Evolutionary conservation across 768 basidiomycete genomes (phyloP), one percentile per base, ranked within the genome.

Genomic region (Tubosaeta brunneosetosa): DNA sequence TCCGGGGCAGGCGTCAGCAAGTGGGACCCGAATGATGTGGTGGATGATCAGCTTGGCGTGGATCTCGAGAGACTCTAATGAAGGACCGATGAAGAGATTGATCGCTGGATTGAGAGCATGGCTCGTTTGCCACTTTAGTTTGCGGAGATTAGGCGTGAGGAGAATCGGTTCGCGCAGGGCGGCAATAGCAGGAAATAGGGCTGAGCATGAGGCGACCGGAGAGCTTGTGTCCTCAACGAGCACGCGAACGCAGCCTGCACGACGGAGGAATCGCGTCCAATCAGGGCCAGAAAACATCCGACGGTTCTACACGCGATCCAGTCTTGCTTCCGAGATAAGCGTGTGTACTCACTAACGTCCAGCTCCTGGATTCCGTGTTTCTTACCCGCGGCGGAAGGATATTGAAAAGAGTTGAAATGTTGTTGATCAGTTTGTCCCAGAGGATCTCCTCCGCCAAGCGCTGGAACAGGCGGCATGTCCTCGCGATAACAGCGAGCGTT

Each of bases 401-500:
- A 26, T 55, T 44, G 42, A 56, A 56, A 13, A 64, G 47, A 6
- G 54, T 31, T 11, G 50, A 49, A 17, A 63, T n/a, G n/a, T n/a
- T 44, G 43, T 19, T 33, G 40, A 41, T 45, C 14, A 62, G 17
- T 16, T 56, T 31, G 43, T 48, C 41, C 66, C 66, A 66, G n/a
- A 69, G 52, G 11, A 66, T 46, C 36, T 43, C 58, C 19, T 67
- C 62, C 6, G 53, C 66, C 2, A 49, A 43, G 17, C 44, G 33
- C 42, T 56, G 55, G 46, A 68, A 66, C 12, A 22, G 36, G 14
- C 47, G 57, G 46, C 65, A 66, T 12, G 66, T 65, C 48, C 66
- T 66, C 22, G 67, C 67, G 29, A 68, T 38, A 34, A 56, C 60
- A 3, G 53, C 57, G 22, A 68, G 64, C 8, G 59, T 52, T n/a